Evolutionary conservation across 2,329 filamentous ascomycete species (phyloP), one percentile per base, ranked within the genome.

Genomic region (Cercospora berteroae): DNA sequence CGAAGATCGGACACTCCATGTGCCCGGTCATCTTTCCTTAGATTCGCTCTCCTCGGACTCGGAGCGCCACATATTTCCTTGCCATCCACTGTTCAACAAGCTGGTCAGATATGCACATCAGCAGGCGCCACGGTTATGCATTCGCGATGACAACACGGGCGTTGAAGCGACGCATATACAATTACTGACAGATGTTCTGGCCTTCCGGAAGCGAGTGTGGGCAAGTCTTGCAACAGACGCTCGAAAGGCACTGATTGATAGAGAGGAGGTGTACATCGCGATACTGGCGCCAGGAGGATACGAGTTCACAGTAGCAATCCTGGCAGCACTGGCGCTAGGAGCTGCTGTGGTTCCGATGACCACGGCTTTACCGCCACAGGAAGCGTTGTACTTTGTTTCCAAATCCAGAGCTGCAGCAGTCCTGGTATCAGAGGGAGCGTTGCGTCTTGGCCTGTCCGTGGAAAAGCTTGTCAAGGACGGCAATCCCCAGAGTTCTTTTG

Each of bases 271-370:
- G 13, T 83, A 80, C 69, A 79, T 84, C 57, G 80, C 79, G 27
- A 76, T 84, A 4, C 74, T 84, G 33, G 82, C 81, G 10, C 76
- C 80, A 2, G 81, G 81, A 6, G 79, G 82, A 5, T 84, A 84
- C 70, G 82, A 83, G 64, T 84, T 81, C 70, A 77, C 80, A 4
- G 81, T 84, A n/a, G 82, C 79, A 4, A 81, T 83, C 69, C 75
- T 84, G 29, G 80, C 82, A 4, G 77, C 83, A n/a, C 74, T 83
- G 36, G 82, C 83, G 8, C 68, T 83, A 2, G 82, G 82, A 18
- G 83, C 80, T 4, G 82, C 81, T 13, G 79, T 80, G 1, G 83
- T 84, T 7, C 83, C 82, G 4, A 79, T 84, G 68, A 77, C 78
- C 25, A 78, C 80, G 12, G 78, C 75, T 10, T 64, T 83, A 6